Evolutionary conservation across 129 eudicot genomes (phyloP).

Genomic region (Escallonia herrerae): DNA sequence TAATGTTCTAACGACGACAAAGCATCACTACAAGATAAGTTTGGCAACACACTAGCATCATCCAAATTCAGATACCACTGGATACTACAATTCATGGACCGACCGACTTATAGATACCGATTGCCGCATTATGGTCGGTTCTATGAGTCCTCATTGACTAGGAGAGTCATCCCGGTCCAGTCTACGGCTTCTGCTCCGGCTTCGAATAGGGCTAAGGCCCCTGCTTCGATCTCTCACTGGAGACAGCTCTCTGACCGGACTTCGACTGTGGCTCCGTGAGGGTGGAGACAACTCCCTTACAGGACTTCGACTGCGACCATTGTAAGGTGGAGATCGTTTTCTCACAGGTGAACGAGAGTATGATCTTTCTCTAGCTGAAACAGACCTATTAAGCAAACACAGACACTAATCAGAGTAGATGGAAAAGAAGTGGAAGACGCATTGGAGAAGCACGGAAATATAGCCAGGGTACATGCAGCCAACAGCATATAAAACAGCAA

Average conservation of each 20-base stretch:
- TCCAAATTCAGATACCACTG: too few relatives aligned
- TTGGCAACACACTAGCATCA: too few relatives aligned
- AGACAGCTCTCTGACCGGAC: neutral
- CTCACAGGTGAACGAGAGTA: constrained; percentile 44
- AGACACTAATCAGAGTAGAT: too few relatives aligned
- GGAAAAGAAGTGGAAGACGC: too few relatives aligned
- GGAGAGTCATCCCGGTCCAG: neutral
- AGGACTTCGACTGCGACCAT: neutral
- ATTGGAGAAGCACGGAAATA: too few relatives aligned
- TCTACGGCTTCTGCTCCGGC: constrained; percentile 48
- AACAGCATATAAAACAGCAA: neutral
- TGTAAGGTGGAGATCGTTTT: neutral
- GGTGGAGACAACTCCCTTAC: too few relatives aligned
- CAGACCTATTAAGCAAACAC: constrained; percentile 30
- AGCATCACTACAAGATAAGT: too few relatives aligned
- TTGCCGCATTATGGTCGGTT: too few relatives aligned
- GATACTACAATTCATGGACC: too few relatives aligned
- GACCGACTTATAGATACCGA: too few relatives aligned
- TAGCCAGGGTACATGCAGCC: neutral
- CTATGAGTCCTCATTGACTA: too few relatives aligned
- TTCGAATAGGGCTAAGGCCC: constrained; percentile 29
- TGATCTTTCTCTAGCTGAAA: constrained; percentile 60
- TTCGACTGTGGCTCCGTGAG: neutral
- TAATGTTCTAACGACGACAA: too few relatives aligned
- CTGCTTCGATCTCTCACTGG: constrained; percentile 32